phyloP scores from a whole-genome alignment of 371 early-diverging fungal species.

The Parasitella parasitica region DNA sequence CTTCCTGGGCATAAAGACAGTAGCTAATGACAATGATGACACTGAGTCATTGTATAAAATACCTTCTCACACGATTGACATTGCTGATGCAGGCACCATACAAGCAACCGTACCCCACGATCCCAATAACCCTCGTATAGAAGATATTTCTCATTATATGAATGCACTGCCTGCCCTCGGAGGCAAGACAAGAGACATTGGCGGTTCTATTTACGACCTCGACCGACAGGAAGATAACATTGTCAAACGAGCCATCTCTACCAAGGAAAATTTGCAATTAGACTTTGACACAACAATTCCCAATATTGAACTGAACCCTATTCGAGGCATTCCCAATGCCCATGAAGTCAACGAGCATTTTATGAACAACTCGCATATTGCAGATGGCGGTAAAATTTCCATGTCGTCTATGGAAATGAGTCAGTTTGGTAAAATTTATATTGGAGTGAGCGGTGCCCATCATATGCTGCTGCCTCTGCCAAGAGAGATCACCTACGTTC shows the following conservation, averaged over 20 bases:
- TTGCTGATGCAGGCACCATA: neutral
- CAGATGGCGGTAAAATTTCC: neutral
- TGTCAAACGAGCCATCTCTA: neutral
- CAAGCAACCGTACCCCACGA: slow-evolving; percentile 8
- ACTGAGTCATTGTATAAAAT: slow-evolving; percentile 1
- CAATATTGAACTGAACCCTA: neutral
- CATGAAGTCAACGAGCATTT: slow-evolving; percentile 17
- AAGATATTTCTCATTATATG: slow-evolving; percentile 30
- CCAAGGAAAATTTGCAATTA: neutral
- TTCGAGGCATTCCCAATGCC: slow-evolving; percentile 22
- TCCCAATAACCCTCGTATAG: slow-evolving; percentile 17
- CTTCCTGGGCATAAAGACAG: neutral
- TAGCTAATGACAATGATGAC: neutral
- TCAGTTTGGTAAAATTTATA: slow-evolving; percentile 32
- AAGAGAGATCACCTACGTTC: slow-evolving; percentile 38
- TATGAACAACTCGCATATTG: neutral
- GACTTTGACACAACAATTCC: neutral
- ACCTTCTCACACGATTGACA: slow-evolving; percentile 5
- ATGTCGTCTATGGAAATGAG: slow-evolving; percentile 11
- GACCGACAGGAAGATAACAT: neutral
- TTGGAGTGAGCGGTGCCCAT: slow-evolving; percentile 34
- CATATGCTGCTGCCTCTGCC: slow-evolving; percentile 32
- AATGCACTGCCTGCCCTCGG: slow-evolving; percentile 9
- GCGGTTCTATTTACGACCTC: slow-evolving; percentile 3
- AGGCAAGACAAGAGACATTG: neutral